These are phyloP conservation scores for Zygotorulaspora florentina DNA, from an alignment of 805 yeast genomes.

Conservation along the genomic window DNA sequence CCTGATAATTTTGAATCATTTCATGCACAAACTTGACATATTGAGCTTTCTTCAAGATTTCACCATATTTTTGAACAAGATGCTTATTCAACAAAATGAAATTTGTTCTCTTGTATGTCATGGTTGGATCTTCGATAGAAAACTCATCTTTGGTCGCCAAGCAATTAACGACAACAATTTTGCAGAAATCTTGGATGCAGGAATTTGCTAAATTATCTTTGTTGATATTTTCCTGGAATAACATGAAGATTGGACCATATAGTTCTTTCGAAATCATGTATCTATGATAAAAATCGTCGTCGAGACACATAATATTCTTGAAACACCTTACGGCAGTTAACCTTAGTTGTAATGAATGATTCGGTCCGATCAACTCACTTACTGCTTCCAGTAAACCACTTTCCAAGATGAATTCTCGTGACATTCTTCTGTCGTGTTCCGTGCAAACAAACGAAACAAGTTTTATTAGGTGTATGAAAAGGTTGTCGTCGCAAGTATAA, in stretches of 20 bases:
- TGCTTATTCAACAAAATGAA: conserved; percentile 30
- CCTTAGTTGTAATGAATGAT: conserved; percentile 46
- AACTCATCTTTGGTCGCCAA: conserved; percentile 11
- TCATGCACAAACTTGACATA: conserved; percentile 32
- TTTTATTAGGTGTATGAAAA: conserved; percentile 63
- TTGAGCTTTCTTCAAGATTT: conserved; percentile 30
- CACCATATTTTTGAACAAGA: conserved; percentile 30
- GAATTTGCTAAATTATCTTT: conserved; percentile 68
- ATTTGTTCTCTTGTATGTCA: conserved; percentile 19
- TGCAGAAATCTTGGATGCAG: conserved; percentile 65
- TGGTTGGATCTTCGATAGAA: conserved; percentile 20
- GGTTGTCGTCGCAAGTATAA: conserved; percentile 35
- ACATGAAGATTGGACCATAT: conserved; percentile 45
- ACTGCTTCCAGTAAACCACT: conserved; percentile 56
- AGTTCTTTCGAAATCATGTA: conserved; percentile 54
- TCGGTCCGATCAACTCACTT: conserved; percentile 42
- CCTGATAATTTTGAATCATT: conserved; percentile 27
- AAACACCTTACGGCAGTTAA: conserved; percentile 67
- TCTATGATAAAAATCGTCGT: conserved; percentile 57
- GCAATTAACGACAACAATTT: conserved; percentile 36
- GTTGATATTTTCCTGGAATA: conserved; percentile 45
- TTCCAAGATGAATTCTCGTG: conserved; percentile 61
- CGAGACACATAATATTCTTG: conserved; percentile 54
- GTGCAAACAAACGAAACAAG: conserved; percentile 61
- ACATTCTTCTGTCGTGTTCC: conserved; percentile 54